phyloP scores from a whole-genome alignment of 129 eudicot genomes.

The Dittrichia graveolens region DNA sequence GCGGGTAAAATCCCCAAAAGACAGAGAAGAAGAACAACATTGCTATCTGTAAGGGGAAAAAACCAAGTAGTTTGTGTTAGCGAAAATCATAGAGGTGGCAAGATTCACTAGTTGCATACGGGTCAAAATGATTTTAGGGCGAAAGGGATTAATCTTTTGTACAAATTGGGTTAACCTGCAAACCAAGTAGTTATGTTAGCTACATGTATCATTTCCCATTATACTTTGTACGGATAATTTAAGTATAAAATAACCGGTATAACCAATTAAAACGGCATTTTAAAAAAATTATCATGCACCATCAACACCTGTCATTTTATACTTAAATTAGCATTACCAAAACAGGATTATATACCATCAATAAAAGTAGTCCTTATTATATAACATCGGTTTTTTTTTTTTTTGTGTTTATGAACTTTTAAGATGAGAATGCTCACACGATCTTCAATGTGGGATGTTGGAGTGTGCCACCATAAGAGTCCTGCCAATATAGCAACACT shows the following conservation, averaged over 20 bases:
- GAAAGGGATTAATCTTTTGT: neutral
- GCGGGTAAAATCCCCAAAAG: slow-evolving; percentile 99
- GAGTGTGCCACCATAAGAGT: slow-evolving; percentile 98
- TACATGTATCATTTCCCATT: too few relatives aligned
- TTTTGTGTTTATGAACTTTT: slow-evolving; percentile 2
- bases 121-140: neutral
- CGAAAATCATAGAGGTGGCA: slow-evolving; percentile 1
- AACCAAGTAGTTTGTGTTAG: slow-evolving; percentile 7
- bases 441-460: slow-evolving; percentile 86
- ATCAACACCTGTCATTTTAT: too few relatives aligned
- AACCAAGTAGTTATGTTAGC: too few relatives aligned
- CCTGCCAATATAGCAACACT: slow-evolving; percentile 96
- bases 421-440: slow-evolving; percentile 57
- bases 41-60: slow-evolving; percentile 60
- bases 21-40: slow-evolving; percentile 98
- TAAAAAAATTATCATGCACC: too few relatives aligned
- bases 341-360: too few relatives aligned
- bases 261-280: too few relatives aligned
- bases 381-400: neutral
- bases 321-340: too few relatives aligned
- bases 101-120: neutral
- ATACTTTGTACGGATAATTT: too few relatives aligned
- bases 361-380: too few relatives aligned
- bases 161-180: neutral
- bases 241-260: too few relatives aligned